phyloP scores from a whole-genome alignment of 768 basidiomycete genomes.

The Tulasnella sp. region DNA sequence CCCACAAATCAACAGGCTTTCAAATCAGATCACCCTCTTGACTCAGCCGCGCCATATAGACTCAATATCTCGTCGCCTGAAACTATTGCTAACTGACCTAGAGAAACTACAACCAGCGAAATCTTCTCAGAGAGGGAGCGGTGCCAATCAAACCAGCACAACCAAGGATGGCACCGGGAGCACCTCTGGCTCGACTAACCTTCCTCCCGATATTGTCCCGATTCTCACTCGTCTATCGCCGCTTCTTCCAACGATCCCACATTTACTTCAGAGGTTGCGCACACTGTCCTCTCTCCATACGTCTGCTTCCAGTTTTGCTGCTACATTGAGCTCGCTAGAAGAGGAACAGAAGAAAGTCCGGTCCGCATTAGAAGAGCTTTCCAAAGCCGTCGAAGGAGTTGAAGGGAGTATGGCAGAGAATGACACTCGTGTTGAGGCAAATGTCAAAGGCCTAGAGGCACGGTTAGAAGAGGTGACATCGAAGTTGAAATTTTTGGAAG shows the following conservation, averaged over 20 bases:
- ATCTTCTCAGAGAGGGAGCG: neutral
- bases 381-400: constrained; percentile 52
- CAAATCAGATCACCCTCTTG: constrained; percentile 72
- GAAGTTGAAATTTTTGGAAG: too few species aligned
- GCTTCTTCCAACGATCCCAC: constrained; percentile 38
- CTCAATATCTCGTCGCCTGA: constrained; percentile 84
- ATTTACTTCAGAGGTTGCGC: constrained; percentile 77
- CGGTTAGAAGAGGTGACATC: constrained; percentile 37
- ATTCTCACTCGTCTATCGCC: constrained; percentile 31
- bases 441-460: constrained; percentile 57
- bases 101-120: constrained; percentile 48
- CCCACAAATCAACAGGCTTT: constrained; percentile 66
- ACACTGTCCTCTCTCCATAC: constrained; percentile 74
- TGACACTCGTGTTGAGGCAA: constrained; percentile 51
- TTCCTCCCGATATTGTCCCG: constrained; percentile 25
- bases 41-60: constrained; percentile 95
- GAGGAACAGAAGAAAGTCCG: constrained; percentile 55
- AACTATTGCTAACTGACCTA: constrained; percentile 81
- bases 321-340: constrained; percentile 46
- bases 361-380: constrained; percentile 52
- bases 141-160: neutral
- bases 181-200: constrained; percentile 9
- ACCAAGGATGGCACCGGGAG: constrained; percentile 2
- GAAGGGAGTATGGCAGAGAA: constrained; percentile 70
- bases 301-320: constrained; percentile 65